Percentiles rank a stretch among this genome's conserved stretches.
phyloP scores from a whole-genome alignment of 306 rosid genomes.

The Malus asiatica region DNA sequence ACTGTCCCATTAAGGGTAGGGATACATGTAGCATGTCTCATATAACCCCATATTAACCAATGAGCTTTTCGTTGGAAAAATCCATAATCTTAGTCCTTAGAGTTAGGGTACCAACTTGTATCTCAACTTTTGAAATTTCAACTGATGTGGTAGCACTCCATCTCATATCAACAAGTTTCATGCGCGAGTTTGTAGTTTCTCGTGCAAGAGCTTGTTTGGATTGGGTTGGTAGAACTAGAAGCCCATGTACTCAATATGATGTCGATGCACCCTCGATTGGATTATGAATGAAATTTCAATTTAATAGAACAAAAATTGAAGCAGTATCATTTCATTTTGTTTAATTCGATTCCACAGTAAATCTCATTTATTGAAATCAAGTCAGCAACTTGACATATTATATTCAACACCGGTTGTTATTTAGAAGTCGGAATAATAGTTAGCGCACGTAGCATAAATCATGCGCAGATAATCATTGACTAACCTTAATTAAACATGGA shows the following conservation, averaged over 20 bases:
- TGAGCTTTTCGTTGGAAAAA: not conserved
- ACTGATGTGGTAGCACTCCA: not conserved
- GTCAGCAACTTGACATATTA: not conserved
- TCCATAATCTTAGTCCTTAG: not conserved
- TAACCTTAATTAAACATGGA: not conserved
- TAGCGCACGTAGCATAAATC: not conserved
- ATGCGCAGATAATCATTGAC: not conserved
- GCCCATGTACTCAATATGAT: too few relatives aligned
- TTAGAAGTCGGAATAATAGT: too few relatives aligned
- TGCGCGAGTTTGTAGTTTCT: too few relatives aligned
- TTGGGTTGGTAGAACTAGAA: too few relatives aligned
- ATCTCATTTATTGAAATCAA: not conserved
- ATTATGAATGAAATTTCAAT: too few relatives aligned
- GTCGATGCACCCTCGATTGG: too few relatives aligned
- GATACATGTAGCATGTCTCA: not conserved
- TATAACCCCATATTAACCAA: not conserved
- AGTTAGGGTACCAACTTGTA: not conserved
- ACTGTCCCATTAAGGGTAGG: conserved; percentile 6
- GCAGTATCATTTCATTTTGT: too few relatives aligned
- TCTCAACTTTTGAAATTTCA: not conserved
- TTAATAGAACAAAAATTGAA: too few relatives aligned
- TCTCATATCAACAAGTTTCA: not conserved
- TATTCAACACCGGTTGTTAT: not conserved
- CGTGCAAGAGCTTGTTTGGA: too few relatives aligned
- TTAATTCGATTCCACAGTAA: not conserved